Base-by-base conservation (phyloP, 805 yeast species). In the Kurtzmaniella cleridarum region DNA sequence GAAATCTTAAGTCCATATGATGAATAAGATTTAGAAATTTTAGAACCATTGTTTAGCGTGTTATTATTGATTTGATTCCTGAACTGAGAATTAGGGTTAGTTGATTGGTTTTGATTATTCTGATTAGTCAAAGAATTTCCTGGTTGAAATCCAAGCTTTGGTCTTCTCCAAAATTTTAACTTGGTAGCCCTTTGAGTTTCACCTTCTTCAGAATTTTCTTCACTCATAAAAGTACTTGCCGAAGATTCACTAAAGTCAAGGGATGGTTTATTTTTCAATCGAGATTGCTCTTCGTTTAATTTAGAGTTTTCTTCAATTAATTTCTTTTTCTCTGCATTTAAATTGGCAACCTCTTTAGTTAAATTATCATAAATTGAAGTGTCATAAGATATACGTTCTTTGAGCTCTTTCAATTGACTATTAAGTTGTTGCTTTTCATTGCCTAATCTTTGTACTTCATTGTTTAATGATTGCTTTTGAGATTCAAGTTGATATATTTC, bases 311-410 rank as follows among this genome's bases (percentile, higher is more conserved):
- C 46, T 14, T 59, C 62, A 31, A 43, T 18, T 15, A 87, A 58
- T 13, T 60, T 57, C 27, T 62, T 65, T 57, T 74, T 81, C 34
- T 73, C 71, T 0, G 49, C 43, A 24, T 61, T 69, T 44, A 88
- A 61, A 14, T 62, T 71, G 35, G 67, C 72, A 11, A 84, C 67
- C 30, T 83, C 88, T 32, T 61, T 64, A 15, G 63, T 41, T 27
- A 81, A 46, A 5, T 56, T 55, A 2, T 71, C 66, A 45, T 73
- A 77, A 1, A 66, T 60, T 1, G 66, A 53, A 28, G 68, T 65
- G 43, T 73, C 67, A 30, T 57, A 57, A 12, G 59, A 53, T 10
- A 79, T 48, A 43, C 69, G 73, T 28, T 47, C 11, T 54, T 30
- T 9, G 57, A 64, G 27, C 33, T 41, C 17, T 36, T 40, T 12